phyloP scores from a whole-genome alignment of 2,329 filamentous ascomycete species.

The Lachnum nothofagi region DNA sequence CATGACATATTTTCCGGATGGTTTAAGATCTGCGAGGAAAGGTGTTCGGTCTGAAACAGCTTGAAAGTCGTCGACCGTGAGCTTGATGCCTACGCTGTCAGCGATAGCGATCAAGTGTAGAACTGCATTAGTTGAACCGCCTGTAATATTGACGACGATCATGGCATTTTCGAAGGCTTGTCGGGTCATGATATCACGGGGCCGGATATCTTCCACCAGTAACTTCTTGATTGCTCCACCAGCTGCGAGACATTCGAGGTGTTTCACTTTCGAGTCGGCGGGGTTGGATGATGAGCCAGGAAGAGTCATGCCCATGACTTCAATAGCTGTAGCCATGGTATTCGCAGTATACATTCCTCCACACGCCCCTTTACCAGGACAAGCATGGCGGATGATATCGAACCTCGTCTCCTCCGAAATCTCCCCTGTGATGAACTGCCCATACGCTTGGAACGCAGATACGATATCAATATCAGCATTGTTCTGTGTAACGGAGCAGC shows the following conservation, averaged over 20 bases:
- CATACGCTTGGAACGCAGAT: conserved; percentile 96
- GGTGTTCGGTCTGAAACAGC: conserved; percentile 72
- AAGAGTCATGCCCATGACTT: conserved; percentile 72
- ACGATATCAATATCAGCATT: conserved; percentile 83
- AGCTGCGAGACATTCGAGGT: conserved; percentile 65
- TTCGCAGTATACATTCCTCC: conserved; percentile 82
- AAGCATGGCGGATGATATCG: conserved; percentile 90
- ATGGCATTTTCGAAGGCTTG: conserved; percentile 82
- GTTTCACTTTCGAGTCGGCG: conserved; percentile 67
- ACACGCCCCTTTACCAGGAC: conserved; percentile 76
- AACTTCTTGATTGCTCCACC: conserved; percentile 71
- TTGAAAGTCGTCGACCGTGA: conserved; percentile 85
- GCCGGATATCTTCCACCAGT: conserved; percentile 70
- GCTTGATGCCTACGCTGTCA: conserved; percentile 72
- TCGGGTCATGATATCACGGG: conserved; percentile 72
- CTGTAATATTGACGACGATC: conserved; percentile 75
- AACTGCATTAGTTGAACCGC: conserved; percentile 80
- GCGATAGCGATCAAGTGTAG: conserved; percentile 81
- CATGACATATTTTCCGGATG: conserved; percentile 63
- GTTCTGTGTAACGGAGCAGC: conserved; percentile 71
- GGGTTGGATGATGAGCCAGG: conserved; percentile 76
- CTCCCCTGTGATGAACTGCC: conserved; percentile 85
- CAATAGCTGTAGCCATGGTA: conserved; percentile 70
- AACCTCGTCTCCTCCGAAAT: conserved; percentile 88
- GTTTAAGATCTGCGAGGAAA: conserved; percentile 77